Evolutionary conservation across 768 basidiomycete species (phyloP).

Genomic region (Boletellus emodensis): DNA sequence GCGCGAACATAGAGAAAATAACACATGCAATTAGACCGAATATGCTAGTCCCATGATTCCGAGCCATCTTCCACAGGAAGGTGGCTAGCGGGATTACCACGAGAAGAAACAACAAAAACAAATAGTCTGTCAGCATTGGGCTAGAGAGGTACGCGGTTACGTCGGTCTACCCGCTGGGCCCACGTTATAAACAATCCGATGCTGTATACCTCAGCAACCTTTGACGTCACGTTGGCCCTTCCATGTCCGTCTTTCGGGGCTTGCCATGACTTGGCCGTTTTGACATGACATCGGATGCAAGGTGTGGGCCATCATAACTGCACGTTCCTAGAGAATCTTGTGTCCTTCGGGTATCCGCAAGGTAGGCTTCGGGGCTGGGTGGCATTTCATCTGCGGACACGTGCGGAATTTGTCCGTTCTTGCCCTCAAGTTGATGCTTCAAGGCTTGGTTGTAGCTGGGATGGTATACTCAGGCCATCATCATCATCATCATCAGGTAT

Average conservation of each 20-base stretch:
- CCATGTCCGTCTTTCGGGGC: neutral
- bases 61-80: neutral
- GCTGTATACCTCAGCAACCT: neutral
- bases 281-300: neutral
- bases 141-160: neutral
- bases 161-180: neutral
- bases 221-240: neutral
- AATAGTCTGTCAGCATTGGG: slow-evolving; percentile 8
- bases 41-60: neutral
- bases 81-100: neutral
- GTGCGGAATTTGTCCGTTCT: neutral
- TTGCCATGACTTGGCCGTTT: too few relatives aligned
- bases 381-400: neutral
- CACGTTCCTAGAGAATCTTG: too few relatives aligned
- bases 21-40: slow-evolving; percentile 16
- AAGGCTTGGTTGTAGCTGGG: too few relatives aligned
- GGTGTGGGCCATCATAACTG: too few relatives aligned
- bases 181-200: slow-evolving; percentile 12
- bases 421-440: too few relatives aligned
- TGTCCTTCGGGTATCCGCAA: too few relatives aligned
- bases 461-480: neutral
- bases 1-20: neutral
- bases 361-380: neutral
- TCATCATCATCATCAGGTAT: neutral
- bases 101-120: slow-evolving; percentile 19